Conservation (phyloP, 805 yeast genomes). For the Jamesozyma hellenica region DNA sequence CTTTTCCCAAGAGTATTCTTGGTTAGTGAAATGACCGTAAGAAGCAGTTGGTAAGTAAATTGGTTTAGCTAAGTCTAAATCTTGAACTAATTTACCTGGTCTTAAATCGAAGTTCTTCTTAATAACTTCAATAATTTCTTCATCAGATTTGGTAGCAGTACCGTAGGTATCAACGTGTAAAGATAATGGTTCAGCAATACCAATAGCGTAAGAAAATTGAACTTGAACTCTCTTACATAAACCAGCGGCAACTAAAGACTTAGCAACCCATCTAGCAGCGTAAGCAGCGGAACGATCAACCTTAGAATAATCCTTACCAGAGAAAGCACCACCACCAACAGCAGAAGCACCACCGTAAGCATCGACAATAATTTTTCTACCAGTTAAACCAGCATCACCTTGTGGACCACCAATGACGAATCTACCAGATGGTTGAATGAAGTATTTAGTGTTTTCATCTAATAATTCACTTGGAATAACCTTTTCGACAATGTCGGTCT, state of each 20-base stretch:
- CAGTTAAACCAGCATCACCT: slow-evolving; percentile 99
- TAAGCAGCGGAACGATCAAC: slow-evolving; percentile 99
- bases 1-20: slow-evolving; percentile 96
- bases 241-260: slow-evolving; percentile 90
- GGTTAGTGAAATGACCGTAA: slow-evolving; percentile 99
- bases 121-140: slow-evolving; percentile 84
- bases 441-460: slow-evolving; percentile 92
- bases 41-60: slow-evolving; percentile 98
- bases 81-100: slow-evolving; percentile 98
- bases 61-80: slow-evolving; percentile 96
- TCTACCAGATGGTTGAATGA: slow-evolving; percentile 98
- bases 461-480: slow-evolving; percentile 84
- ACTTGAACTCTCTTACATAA: slow-evolving; percentile 95
- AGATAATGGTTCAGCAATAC: slow-evolving; percentile 99
- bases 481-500: slow-evolving; percentile 75
- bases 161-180: slow-evolving; percentile 97
- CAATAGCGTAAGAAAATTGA: slow-evolving; percentile 98
- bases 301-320: slow-evolving; percentile 99
- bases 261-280: slow-evolving; percentile 99
- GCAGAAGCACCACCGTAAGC: slow-evolving; percentile 99
- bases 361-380: slow-evolving; percentile 98
- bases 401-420: slow-evolving; percentile 99
- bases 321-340: slow-evolving; percentile 99
- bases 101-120: slow-evolving; percentile 94
- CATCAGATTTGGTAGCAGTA: slow-evolving; percentile 82